Conservation (phyloP, 306 rosid genomes). For the Purshia tridentata region DNA sequence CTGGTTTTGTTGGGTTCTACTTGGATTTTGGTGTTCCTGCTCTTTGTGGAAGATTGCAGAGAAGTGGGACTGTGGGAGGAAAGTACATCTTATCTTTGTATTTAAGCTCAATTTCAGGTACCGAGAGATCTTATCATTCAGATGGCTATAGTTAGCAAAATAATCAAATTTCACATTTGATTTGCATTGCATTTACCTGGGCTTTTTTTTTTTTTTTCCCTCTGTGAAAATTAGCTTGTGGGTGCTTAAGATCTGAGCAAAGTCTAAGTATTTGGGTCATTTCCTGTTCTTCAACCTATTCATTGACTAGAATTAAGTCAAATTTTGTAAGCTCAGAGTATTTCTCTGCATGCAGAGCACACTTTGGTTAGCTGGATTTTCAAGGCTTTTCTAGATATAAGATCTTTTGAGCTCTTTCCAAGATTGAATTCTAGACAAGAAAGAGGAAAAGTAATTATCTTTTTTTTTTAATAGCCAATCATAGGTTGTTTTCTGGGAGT, state of each 20-base stretch:
- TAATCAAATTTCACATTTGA: background rate
- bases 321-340: background rate
- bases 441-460: background rate
- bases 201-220: background rate
- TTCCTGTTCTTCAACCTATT: background rate
- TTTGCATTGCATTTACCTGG: background rate
- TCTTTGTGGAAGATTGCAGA: constrained; percentile 16
- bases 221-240: constrained; percentile 14
- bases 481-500: background rate
- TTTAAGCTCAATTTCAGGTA: constrained; percentile 42
- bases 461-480: background rate
- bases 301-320: background rate
- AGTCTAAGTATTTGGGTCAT: background rate
- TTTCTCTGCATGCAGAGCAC: background rate
- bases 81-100: constrained; percentile 16
- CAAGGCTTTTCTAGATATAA: background rate
- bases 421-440: constrained; percentile 12
- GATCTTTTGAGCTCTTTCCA: background rate
- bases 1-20: constrained; percentile 2
- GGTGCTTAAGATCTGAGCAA: constrained; percentile 18
- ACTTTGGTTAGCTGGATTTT: constrained; percentile 5
- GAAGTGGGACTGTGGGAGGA: constrained; percentile 16
- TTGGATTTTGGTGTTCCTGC: constrained; percentile 28
- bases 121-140: too few species aligned
- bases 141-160: background rate